Percentiles rank a stretch among this genome's conserved stretches.
Evolutionary conservation across 2,329 filamentous ascomycete genomes (phyloP).

Genomic region (Endothia cerciana): DNA sequence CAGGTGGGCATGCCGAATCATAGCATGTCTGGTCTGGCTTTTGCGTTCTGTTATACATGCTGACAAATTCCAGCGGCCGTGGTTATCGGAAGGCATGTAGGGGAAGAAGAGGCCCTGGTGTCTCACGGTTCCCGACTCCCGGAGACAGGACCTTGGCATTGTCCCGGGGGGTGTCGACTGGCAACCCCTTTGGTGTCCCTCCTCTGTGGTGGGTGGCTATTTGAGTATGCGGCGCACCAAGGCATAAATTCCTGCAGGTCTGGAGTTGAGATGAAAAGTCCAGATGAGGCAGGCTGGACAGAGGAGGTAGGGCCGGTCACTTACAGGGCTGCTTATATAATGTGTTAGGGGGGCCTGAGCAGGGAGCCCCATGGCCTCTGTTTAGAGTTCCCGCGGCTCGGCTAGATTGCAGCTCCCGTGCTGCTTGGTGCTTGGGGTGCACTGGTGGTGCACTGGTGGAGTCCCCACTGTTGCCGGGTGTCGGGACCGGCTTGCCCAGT

Average conservation of each 20-base stretch:
- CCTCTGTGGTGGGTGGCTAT: background rate
- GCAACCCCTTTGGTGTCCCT: background rate
- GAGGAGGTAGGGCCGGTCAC: background rate
- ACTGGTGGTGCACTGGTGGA: too few relatives aligned
- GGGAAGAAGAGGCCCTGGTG: background rate
- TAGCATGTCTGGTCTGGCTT: too few relatives aligned
- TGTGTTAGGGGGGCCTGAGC: background rate
- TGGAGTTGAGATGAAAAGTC: background rate
- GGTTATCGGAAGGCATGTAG: too few relatives aligned
- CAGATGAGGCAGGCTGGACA: background rate
- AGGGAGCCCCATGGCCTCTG: background rate
- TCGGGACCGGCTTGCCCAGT: background rate
- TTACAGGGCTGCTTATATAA: background rate
- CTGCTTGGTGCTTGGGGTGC: too few relatives aligned
- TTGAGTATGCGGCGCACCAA: background rate
- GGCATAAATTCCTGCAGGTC: background rate
- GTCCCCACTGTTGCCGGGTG: background rate
- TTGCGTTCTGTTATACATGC: too few relatives aligned
- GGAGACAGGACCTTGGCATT: background rate
- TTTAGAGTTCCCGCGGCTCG: slow-evolving; percentile 14
- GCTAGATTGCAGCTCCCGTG: slow-evolving; percentile 5
- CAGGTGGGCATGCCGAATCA: too few relatives aligned
- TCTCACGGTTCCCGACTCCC: background rate
- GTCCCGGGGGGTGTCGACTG: background rate
- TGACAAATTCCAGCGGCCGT: too few relatives aligned